phyloP scores from a whole-genome alignment of 2,329 filamentous ascomycete genomes.

The Aspergillus pseudoviridinutans region DNA sequence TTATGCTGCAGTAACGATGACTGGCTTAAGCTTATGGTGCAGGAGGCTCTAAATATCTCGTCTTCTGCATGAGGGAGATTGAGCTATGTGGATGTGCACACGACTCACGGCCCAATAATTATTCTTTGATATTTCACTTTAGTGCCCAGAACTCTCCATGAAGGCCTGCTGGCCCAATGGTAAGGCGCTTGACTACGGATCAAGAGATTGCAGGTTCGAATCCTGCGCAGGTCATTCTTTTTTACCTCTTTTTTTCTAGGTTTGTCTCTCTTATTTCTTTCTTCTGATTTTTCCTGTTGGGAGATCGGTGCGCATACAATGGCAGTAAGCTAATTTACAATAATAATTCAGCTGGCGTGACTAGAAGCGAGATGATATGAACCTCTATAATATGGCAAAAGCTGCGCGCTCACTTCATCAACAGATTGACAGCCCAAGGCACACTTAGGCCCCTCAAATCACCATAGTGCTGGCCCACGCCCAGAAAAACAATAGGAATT shows the following conservation, averaged over 20 bases:
- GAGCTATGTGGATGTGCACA: no score
- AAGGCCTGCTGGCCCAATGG: conserved; percentile 39
- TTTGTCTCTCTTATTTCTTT: no score
- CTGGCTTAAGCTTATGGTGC: no score
- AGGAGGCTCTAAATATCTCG: no score
- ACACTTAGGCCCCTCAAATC: conserved; percentile 62
- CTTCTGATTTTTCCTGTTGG: no score
- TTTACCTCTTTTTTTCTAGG: background rate
- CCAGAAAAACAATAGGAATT: conserved; percentile 91
- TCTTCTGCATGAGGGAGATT: no score
- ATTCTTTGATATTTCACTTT: no score
- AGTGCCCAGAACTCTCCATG: no score
- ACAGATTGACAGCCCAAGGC: conserved; percentile 57
- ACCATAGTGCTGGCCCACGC: conserved; percentile 65
- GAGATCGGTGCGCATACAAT: background rate
- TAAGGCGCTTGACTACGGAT: conserved; percentile 52
- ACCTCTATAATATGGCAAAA: background rate
- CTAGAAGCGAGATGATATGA: background rate
- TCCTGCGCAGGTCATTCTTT: conserved; percentile 33
- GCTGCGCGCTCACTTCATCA: conserved; percentile 49
- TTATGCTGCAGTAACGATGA: no score
- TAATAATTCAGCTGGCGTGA: background rate
- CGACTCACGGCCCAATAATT: background rate
- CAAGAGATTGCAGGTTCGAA: conserved; percentile 50
- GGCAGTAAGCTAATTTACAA: background rate